phyloP scores from a whole-genome alignment of 768 basidiomycete genomes.

The Russula abietina region DNA sequence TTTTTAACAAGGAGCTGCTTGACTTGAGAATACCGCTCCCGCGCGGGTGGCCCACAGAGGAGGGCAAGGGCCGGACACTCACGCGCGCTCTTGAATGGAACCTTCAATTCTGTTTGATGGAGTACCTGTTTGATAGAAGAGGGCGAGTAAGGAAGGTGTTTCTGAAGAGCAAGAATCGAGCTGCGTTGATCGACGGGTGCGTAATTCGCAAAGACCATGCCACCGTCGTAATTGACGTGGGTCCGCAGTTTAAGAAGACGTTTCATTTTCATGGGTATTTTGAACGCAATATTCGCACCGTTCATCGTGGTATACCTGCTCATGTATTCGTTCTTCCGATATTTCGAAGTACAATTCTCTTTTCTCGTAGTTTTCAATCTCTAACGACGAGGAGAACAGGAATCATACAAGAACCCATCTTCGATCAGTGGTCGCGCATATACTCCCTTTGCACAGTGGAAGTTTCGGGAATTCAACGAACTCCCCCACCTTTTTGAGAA shows the following conservation, averaged over 20 bases:
- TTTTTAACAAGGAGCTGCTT: constrained; percentile 95
- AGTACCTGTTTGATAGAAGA: constrained; percentile 86
- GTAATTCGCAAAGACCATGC: neutral
- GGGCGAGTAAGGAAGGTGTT: constrained; percentile 91
- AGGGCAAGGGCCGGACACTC: constrained; percentile 69
- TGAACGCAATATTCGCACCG: constrained; percentile 93
- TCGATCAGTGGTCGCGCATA: constrained; percentile 89
- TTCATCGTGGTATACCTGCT: constrained; percentile 95
- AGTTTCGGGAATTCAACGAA: constrained; percentile 98
- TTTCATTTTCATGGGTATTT: constrained; percentile 93
- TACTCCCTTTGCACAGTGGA: constrained; percentile 95
- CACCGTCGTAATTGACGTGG: constrained; percentile 6
- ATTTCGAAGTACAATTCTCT: constrained; percentile 76
- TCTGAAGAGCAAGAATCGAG: constrained; percentile 75
- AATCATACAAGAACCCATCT: constrained; percentile 98
- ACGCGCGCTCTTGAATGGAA: constrained; percentile 98
- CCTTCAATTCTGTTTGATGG: constrained; percentile 89
- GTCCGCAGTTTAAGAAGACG: constrained; percentile 62
- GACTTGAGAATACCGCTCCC: constrained; percentile 85
- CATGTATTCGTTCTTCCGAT: constrained; percentile 99
- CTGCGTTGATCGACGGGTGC: constrained; percentile 77
- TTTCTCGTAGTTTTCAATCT: neutral
- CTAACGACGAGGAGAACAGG: constrained; percentile 42
- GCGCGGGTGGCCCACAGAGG: constrained; percentile 44
- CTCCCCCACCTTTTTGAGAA: constrained; percentile 87